phyloP scores from a whole-genome alignment of 2,329 filamentous ascomycete species.

The Tolypocladium capitatum region DNA sequence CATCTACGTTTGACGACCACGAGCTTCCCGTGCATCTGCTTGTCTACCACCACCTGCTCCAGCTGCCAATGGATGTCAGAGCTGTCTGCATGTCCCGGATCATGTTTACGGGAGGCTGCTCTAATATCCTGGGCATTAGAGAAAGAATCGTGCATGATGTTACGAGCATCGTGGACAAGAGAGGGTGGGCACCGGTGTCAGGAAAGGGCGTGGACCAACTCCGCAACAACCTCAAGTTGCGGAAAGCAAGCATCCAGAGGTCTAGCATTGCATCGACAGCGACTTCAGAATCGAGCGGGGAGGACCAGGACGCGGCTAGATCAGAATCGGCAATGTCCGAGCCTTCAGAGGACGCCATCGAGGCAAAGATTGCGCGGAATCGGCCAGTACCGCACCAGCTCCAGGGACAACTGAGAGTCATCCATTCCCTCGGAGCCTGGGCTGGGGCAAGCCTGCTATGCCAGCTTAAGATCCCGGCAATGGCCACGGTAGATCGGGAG shows the following conservation, averaged over 20 bases:
- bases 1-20: conserved; percentile 65
- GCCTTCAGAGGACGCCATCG: conserved; percentile 17
- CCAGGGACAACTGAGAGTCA: conserved; percentile 48
- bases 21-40: conserved; percentile 68
- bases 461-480: conserved; percentile 53
- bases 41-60: conserved; percentile 61
- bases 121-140: conserved; percentile 67
- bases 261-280: conserved; percentile 9
- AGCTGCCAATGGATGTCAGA: conserved; percentile 69
- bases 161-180: conserved; percentile 46
- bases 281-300: conserved; percentile 10
- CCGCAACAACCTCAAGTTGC: conserved; percentile 29
- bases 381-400: conserved; percentile 25
- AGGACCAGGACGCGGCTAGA: conserved; percentile 10
- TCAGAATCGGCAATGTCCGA: conserved; percentile 12
- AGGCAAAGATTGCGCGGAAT: conserved; percentile 22
- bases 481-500: conserved; percentile 59
- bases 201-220: conserved; percentile 53
- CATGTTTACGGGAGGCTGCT: conserved; percentile 70
- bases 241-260: conserved; percentile 11
- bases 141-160: conserved; percentile 66
- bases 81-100: conserved; percentile 81
- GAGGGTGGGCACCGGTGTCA: conserved; percentile 66
- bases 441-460: conserved; percentile 58
- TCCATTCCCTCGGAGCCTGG: conserved; percentile 63